Evolutionary conservation across 768 basidiomycete genomes (phyloP), one percentile per base, ranked within the genome.

Genomic region (Rhizopogon vesiculosus): DNA sequence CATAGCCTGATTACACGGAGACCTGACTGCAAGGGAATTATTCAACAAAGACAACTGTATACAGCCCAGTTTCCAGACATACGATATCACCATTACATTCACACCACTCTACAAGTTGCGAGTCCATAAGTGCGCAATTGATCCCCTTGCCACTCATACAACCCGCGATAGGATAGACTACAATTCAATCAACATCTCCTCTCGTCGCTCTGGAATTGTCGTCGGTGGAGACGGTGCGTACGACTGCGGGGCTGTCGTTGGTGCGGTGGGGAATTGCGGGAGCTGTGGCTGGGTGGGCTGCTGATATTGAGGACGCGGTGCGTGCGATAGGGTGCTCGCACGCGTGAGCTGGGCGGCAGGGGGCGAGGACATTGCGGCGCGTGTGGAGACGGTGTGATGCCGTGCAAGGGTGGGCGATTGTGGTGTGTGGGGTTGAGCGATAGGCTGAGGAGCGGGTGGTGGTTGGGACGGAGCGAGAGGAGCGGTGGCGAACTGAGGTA

Each of bases 191-290:
- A 79, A 61, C 60, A 76, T 59, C 46, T 76, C 78, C 55, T 89
- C 87, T 71, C 86, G 81, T 64, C 87, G 80, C 58, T 87, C 85
- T 39, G 75, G 74, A n/a, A 80, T 66, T 6, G 72, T 78, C 40
- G 73, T 66, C 4, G 81, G 76, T 45, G 72, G 73, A 16, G 83
- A 73, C 5, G 80, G 67, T 8, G 68, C 72, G 61, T 85, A 83
- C 65, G 73, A 51, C 64, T 84, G 82, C 2, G 88, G 86, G 7
- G 74, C 67, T 12, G 73, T 72, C 4, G 84, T 86, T 5, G 88
- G 89, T 6, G 74, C 87, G 29, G 73, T 74, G 1, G 89, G 89
- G 69, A 90, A 89, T 51, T 78, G 77, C 0, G 87, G 81, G 6
- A 89, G 67, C 12, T 58, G 56, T 39, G 67, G 57, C 57, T 62